Conservation (phyloP, 306 rosid genomes). For the Carpinus fangiana region DNA sequence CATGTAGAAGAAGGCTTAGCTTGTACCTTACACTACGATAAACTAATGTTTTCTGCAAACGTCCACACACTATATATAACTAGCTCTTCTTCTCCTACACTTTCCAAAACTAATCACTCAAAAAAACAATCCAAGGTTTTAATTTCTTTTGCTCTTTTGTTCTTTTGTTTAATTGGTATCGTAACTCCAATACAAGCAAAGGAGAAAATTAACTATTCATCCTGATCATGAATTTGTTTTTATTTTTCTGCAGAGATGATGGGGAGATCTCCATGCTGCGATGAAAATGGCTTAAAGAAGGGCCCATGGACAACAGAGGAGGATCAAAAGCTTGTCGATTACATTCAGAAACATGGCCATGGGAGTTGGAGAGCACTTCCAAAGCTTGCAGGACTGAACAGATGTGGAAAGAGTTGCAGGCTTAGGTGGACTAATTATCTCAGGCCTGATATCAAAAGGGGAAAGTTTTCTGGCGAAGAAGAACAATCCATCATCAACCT, state of each 20-base stretch:
- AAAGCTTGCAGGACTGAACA: slow-evolving; percentile 71
- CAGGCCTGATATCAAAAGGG: slow-evolving; percentile 80
- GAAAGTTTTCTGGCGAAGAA: slow-evolving; percentile 63
- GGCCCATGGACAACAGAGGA: slow-evolving; percentile 55
- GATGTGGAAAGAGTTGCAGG: slow-evolving; percentile 84
- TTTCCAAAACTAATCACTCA: not conserved
- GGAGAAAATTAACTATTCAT: not conserved
- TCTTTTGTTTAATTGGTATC: not conserved
- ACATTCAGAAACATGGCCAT: slow-evolving; percentile 60
- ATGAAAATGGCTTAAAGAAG: slow-evolving; percentile 42
- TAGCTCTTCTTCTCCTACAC: not conserved
- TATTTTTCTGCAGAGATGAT: slow-evolving; percentile 18
- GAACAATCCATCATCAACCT: slow-evolving; percentile 59
- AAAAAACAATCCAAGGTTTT: not conserved
- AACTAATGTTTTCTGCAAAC: not conserved
- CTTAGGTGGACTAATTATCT: slow-evolving; percentile 79
- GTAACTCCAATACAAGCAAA: not conserved
- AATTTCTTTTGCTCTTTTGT: not conserved
- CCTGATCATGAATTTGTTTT: not conserved
- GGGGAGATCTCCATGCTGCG: slow-evolving; percentile 25
- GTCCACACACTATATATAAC: slow-evolving; percentile 3
- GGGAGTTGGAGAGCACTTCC: slow-evolving; percentile 88
- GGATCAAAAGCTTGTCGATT: slow-evolving; percentile 43
- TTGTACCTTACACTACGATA: not conserved
- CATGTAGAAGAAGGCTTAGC: not conserved